Percentiles rank a stretch among this genome's conserved stretches.
Evolutionary conservation across 2,329 filamentous ascomycete genomes (phyloP).

Genomic region (Penicillium sp.): DNA sequence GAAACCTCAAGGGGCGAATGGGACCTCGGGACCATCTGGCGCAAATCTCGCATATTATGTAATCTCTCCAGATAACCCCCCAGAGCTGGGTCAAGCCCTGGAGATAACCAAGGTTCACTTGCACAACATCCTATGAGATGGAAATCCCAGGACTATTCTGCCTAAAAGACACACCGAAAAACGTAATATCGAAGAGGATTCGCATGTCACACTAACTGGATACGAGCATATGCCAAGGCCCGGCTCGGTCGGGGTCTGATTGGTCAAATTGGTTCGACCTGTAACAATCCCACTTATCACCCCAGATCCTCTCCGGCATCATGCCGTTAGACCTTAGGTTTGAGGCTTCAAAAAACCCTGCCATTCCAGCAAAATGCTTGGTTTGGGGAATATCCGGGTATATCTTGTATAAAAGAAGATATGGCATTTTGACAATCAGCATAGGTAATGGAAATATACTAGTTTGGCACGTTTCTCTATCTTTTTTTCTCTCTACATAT

Average conservation of each 20-base stretch:
- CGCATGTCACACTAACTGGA: background rate
- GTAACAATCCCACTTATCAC: background rate
- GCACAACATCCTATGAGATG: no score
- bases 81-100: no score
- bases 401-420: background rate
- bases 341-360: background rate
- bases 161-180: background rate
- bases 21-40: no score
- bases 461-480: accelerated
- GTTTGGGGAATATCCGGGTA: background rate
- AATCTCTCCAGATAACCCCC: background rate
- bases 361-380: background rate
- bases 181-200: background rate
- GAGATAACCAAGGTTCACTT: no score
- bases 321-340: background rate
- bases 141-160: background rate
- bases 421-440: no score
- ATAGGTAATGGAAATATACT: background rate
- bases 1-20: background rate
- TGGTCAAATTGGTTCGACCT: background rate
- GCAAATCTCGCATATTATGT: background rate
- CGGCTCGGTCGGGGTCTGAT: background rate
- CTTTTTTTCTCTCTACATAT: no score
- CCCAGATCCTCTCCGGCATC: background rate
- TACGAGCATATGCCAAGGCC: background rate